phyloP scores from a whole-genome alignment of 1,284 basidiomycete genomes.

The Crocinoboletus sp. region DNA sequence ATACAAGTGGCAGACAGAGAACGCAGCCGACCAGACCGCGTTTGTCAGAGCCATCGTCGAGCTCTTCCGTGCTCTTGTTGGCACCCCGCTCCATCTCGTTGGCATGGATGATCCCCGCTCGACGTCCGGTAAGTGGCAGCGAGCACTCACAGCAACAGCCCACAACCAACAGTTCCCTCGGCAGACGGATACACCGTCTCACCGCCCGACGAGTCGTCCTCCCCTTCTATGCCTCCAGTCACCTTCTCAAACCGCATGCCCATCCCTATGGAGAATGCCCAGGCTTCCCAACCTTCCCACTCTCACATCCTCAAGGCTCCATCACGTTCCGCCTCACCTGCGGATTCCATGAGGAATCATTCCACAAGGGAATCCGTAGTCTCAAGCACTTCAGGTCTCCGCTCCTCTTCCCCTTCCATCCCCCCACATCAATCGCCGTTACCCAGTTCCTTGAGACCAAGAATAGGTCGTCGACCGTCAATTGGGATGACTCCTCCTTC shows the following conservation, averaged over 20 bases:
- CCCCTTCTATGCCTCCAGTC: constrained; percentile 4
- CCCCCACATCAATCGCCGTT: constrained; percentile 16
- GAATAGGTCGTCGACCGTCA: constrained; percentile 35
- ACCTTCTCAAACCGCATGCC: constrained; percentile 10
- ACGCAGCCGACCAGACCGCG: constrained; percentile 58
- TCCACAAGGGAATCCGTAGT: constrained; percentile 21
- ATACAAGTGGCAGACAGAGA: constrained; percentile 86
- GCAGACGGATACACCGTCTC: not conserved
- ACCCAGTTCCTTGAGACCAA: constrained; percentile 32
- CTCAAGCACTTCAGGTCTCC: constrained; percentile 16
- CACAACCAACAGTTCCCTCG: not conserved
- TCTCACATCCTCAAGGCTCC: constrained; percentile 15
- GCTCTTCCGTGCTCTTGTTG: constrained; percentile 63
- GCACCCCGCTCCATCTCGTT: constrained; percentile 49
- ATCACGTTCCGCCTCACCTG: constrained; percentile 38
- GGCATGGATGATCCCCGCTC: constrained; percentile 41
- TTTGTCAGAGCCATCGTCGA: constrained; percentile 70
- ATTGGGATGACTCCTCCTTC: constrained; percentile 29
- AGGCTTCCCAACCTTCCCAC: constrained; percentile 4
- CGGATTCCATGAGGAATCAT: constrained; percentile 24
- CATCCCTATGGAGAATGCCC: constrained; percentile 10
- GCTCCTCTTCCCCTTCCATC: constrained; percentile 26
- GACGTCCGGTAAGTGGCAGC: constrained; percentile 3
- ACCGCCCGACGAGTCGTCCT: constrained; percentile 13
- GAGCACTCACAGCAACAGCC: not conserved